Evolutionary conservation across 352 stramenopile species (phyloP).

Genomic region (Pythium biforme): DNA sequence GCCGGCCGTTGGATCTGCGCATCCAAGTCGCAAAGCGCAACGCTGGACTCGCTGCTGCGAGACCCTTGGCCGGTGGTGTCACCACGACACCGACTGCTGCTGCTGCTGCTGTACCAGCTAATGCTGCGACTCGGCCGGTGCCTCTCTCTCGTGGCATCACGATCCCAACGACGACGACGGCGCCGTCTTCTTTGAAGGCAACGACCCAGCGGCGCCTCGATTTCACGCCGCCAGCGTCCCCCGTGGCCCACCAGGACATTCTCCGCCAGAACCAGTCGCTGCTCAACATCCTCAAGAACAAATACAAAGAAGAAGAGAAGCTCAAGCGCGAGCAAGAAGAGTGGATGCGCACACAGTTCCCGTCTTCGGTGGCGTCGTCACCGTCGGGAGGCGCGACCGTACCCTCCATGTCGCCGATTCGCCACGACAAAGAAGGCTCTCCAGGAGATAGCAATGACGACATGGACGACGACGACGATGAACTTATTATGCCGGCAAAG

Average conservation of each 20-base stretch:
- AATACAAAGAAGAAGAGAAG: constrained; percentile 60
- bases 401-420: constrained; percentile 35
- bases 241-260: constrained; percentile 63
- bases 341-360: constrained; percentile 54
- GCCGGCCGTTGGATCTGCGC: constrained; percentile 47
- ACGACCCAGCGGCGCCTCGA: constrained; percentile 26
- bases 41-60: constrained; percentile 27
- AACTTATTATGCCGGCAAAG: constrained; percentile 29
- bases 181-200: constrained; percentile 6
- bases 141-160: constrained; percentile 16
- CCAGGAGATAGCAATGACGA: constrained; percentile 14
- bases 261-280: constrained; percentile 56
- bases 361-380: not conserved
- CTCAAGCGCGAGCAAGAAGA: constrained; percentile 75
- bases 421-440: constrained; percentile 18
- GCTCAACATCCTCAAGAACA: constrained; percentile 58
- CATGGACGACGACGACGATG: constrained; percentile 19
- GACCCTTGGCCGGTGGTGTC: not conserved
- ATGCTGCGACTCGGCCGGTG: constrained; percentile 2
- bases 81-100: constrained; percentile 9
- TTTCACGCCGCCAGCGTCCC: constrained; percentile 53
- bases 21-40: constrained; percentile 84
- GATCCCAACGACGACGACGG: constrained; percentile 7
- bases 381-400: not conserved
- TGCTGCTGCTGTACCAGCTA: not conserved